Evolutionary conservation across 331 rosid species (phyloP), one percentile per base, ranked within the genome.

Genomic region (Pyrus hybrid): DNA sequence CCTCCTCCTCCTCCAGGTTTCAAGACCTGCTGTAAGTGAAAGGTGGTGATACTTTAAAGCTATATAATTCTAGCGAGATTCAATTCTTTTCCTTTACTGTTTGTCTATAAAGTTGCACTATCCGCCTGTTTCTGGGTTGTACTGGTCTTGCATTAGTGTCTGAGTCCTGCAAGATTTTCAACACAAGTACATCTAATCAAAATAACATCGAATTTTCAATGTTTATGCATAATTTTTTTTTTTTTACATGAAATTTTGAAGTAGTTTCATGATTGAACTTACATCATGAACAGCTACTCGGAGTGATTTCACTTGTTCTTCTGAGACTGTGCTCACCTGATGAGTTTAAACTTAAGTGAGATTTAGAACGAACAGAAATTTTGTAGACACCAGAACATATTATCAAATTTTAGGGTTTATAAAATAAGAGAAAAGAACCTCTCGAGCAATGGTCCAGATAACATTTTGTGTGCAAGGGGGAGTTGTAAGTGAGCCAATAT

Each of bases 381-480:
- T 10, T 41, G 47, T 41, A 41, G 47, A 41, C 47, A 41, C 47
- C 47, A 41, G 47, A 41, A 11, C 47, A 11, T 11, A 41, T 41
- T 41, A 10, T 11, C 14, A 41, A n/a, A 49, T 8, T 4, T 18
- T 41, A 29, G 25, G 65, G 5, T 22, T 28, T 53, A 6, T 32
- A 2, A 51, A 20, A 5, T 4, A 14, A 3, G 28, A 30, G 30
- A 58, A 58, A 58, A 0, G 5, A 17, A 89, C 98, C 96, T 89
- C 22, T 76, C 18, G 47, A 57, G 80, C 22, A 2, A 89, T 41
- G 28, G 88, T 86, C 97, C 97, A 93, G 41, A 83, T n/a, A 22
- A 91, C 82, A 84, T 85, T 72, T 76, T 84, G 79, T 28, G 79
- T 30, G 77, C 98, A 91, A n/a, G 96, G 93, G n/a, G 98, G 98